A percentile compares a stretch with the other conserved stretches of the same genome.
These are phyloP conservation scores for Magnaporthiopsis incrustans DNA, from an alignment of 2,329 filamentous ascomycete species.

Conservation along the genomic window DNA sequence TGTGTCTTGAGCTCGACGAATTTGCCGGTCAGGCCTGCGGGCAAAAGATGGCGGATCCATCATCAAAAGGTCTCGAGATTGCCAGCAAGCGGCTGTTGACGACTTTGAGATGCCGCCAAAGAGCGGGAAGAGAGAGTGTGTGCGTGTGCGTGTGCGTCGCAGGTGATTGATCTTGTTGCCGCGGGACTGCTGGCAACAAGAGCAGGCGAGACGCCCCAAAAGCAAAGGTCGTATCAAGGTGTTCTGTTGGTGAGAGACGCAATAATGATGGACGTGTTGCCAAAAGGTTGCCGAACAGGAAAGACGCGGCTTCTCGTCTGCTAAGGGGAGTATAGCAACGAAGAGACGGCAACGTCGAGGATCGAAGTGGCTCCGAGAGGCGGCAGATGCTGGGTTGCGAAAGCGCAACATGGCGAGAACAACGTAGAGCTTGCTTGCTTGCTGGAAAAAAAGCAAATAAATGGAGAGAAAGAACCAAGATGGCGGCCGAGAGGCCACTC, in stretches of 20 bases:
- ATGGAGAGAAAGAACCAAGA: constrained; percentile 2
- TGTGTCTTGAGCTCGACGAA: neutral
- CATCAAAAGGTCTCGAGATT: neutral
- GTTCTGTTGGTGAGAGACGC: neutral
- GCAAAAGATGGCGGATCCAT: neutral
- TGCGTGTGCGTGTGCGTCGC: too few relatives aligned
- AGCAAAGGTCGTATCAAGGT: too few relatives aligned
- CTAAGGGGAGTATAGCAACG: neutral
- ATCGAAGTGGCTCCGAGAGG: neutral
- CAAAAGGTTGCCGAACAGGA: neutral
- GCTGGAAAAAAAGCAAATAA: neutral
- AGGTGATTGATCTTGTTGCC: neutral
- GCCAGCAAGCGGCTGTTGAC: neutral
- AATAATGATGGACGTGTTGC: neutral
- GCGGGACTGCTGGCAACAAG: too few relatives aligned
- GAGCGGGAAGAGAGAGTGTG: neutral
- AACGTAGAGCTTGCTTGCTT: neutral
- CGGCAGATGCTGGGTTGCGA: neutral
- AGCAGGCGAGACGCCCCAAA: too few relatives aligned
- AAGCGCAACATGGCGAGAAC: neutral
- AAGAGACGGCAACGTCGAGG: neutral
- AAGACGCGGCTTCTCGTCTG: neutral
- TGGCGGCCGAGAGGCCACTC: constrained; percentile 7
- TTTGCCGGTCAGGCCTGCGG: neutral
- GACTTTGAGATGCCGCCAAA: neutral